Percentiles rank a stretch among this genome's conserved stretches.
These are phyloP conservation scores for Patellifolia procumbens DNA, from an alignment of 179 eudicot species.

Conservation along the genomic window DNA sequence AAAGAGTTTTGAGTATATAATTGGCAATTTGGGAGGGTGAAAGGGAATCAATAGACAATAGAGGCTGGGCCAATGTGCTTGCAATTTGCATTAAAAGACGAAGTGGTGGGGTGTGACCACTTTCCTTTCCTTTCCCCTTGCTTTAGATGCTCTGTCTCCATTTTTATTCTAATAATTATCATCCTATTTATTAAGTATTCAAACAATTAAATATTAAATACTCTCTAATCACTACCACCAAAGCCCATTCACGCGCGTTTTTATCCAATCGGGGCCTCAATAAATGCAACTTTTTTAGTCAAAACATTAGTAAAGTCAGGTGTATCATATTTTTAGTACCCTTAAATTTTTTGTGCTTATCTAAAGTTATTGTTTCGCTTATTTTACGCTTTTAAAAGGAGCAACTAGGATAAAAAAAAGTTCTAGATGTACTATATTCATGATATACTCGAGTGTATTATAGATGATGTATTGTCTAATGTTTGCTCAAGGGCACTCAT, in stretches of 20 bases:
- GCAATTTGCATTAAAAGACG: slow-evolving; percentile 24
- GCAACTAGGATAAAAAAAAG: too few relatives aligned
- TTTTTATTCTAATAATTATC: neutral
- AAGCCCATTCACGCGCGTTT: slow-evolving; percentile 21
- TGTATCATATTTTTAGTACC: too few relatives aligned
- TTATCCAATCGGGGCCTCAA: slow-evolving; percentile 8
- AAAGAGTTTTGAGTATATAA: slow-evolving; percentile 10
- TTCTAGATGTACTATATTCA: too few relatives aligned
- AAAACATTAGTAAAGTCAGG: too few relatives aligned
- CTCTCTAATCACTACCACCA: slow-evolving; percentile 5
- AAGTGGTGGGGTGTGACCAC: slow-evolving; percentile 17
- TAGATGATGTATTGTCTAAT: too few relatives aligned
- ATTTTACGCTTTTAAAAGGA: too few relatives aligned
- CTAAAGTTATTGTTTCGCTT: too few relatives aligned
- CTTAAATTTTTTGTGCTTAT: too few relatives aligned
- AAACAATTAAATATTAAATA: neutral
- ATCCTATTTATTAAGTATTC: neutral
- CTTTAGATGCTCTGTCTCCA: slow-evolving; percentile 21
- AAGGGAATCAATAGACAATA: slow-evolving; percentile 24
- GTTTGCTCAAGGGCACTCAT: too few relatives aligned
- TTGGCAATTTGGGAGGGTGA: slow-evolving; percentile 4
- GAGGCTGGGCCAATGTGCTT: slow-evolving; percentile 24
- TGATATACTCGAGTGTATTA: too few relatives aligned
- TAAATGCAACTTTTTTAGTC: neutral
- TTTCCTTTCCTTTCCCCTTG: slow-evolving; percentile 11